Percentiles rank a stretch among this genome's conserved stretches.
Conservation (phyloP, 768 basidiomycete genomes). For the Tephrocybe sp. region DNA sequence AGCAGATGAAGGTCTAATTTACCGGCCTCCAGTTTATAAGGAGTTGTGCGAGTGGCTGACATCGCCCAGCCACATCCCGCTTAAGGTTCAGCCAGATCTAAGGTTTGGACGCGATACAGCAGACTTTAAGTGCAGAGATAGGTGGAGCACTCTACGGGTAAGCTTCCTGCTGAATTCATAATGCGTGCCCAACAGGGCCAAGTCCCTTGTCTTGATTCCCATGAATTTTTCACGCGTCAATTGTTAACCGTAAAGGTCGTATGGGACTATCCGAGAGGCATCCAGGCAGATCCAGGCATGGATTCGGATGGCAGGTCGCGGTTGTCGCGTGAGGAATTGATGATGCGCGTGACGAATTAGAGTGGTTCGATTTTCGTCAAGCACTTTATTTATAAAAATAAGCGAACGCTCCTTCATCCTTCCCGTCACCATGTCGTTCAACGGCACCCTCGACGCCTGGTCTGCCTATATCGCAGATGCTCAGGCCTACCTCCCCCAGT, state of each 20-base stretch:
- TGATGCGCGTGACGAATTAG: constrained; percentile 11
- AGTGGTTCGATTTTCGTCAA: constrained; percentile 17
- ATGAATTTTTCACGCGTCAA: no score
- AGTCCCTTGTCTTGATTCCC: no score
- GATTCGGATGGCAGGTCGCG: no score
- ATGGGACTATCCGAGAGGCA: no score
- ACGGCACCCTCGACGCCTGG: constrained; percentile 44
- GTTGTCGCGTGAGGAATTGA: not conserved
- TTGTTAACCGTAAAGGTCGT: no score
- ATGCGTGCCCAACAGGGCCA: no score
- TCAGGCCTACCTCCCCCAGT: constrained; percentile 36
- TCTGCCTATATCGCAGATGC: constrained; percentile 41
- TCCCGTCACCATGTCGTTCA: constrained; percentile 37
- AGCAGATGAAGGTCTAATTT: not conserved
- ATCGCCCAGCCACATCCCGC: not conserved
- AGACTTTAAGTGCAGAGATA: no score
- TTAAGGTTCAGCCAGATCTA: not conserved
- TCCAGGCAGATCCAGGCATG: no score
- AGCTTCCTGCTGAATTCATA: no score
- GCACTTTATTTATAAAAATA: constrained; percentile 15
- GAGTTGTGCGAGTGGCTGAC: not conserved
- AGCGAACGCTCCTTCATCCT: constrained; percentile 2
- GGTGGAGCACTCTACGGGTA: no score
- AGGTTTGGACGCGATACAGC: not conserved
- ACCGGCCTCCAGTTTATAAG: not conserved